Evolutionary conservation across 83 land plant genomes (phyloP), one percentile per base, ranked within the genome.

Genomic region (Picea engelmannii): DNA sequence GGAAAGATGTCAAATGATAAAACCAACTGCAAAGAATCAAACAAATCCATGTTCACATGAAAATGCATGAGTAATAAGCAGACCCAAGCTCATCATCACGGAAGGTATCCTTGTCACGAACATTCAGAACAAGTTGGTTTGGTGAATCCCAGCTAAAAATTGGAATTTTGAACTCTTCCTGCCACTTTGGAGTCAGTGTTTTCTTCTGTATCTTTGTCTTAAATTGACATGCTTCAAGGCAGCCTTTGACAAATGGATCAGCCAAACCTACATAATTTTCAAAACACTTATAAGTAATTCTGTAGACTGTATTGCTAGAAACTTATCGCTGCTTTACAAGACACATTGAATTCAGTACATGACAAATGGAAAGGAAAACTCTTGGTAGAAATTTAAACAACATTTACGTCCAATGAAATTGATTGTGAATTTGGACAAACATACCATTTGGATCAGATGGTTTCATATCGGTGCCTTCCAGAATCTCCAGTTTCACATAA

Each of bases 161-260:
- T 4, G 99, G 98, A 78, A 97, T 81, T 66, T 85, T 87, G 71
- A 94, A 92, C 59, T 88, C 96, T 79, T 97, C 99, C 17, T 82
- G 85, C 99, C 99, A 97, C 66, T 92, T 93, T 70, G 99, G 99
- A 81, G 75, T 44, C 79, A 97, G 78, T 42, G 97, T 97, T 78
- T 96, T 97, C 92, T 81, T 87, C 66, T 89, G 92, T 40, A 88
- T 89, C 65, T 87, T 89, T 27, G 98, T 97, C 74, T 85, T 88
- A 66, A 93, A 92, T 44, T 85, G 86, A 83, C 86, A 86, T 47
- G 85, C 75, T 12, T 91, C 96, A 77, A 96, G 83, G n/a, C 82
- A 81, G 10, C 93, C 95, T 82, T 89, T 96, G 62, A 97, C 97
- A 90, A 91, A 97, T 44, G 99, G 99, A 88, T 97, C 99, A 49